These are phyloP conservation scores for Pseudocercospora eumusae DNA, from an alignment of 2,329 filamentous ascomycete genomes.

Conservation along the genomic window DNA sequence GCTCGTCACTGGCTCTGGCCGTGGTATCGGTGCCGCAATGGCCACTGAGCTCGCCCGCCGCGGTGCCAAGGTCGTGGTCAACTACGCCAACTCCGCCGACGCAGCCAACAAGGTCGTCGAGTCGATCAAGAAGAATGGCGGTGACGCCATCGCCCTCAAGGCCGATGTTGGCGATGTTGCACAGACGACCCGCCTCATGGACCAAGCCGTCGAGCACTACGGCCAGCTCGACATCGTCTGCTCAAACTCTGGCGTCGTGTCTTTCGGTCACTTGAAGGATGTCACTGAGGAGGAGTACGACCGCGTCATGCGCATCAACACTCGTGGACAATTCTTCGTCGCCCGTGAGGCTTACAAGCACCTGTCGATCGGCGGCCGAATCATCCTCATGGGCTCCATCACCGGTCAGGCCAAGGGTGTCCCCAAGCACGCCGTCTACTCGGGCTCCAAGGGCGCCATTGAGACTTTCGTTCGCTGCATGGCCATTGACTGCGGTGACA, in stretches of 20 bases:
- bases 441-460: conserved; percentile 56
- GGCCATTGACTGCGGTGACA: conserved; percentile 57
- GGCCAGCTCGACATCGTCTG: conserved; percentile 69
- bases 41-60: conserved; percentile 65
- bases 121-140: conserved; percentile 64
- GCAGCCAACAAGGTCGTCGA: conserved; percentile 67
- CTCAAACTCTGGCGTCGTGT: conserved; percentile 65
- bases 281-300: conserved; percentile 59
- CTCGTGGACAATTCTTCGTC: conserved; percentile 65
- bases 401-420: conserved; percentile 60
- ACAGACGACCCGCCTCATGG: conserved; percentile 65
- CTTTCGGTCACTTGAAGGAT: conserved; percentile 57
- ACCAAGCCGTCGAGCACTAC: conserved; percentile 62
- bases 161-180: conserved; percentile 67
- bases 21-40: conserved; percentile 68
- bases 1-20: conserved; percentile 58
- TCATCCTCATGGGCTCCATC: conserved; percentile 59
- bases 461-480: conserved; percentile 58
- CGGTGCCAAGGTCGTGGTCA: conserved; percentile 66
- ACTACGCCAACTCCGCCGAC: conserved; percentile 66
- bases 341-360: conserved; percentile 59
- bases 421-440: conserved; percentile 57
- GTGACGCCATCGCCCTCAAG: conserved; percentile 64
- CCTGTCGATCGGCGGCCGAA: conserved; percentile 53
- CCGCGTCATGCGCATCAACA: conserved; percentile 63